Evolutionary conservation across 306 rosid genomes (phyloP).

Genomic region (Castanopsis chinensis): DNA sequence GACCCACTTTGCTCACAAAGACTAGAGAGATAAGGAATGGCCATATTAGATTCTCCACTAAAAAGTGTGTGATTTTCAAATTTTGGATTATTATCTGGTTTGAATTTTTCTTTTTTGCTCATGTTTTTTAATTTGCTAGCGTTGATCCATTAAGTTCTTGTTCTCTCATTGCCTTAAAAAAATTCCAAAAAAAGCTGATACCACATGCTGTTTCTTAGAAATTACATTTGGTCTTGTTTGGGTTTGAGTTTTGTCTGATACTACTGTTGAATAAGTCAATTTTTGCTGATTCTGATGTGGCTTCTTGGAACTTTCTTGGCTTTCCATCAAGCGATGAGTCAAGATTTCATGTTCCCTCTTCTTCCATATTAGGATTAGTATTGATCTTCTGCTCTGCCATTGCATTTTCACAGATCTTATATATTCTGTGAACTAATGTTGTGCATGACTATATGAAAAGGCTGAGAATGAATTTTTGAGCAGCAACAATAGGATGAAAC

Average conservation of each 20-base stretch:
- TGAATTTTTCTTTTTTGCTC: neutral
- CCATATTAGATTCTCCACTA: slow-evolving; percentile 7
- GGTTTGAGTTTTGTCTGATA: neutral
- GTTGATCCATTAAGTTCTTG: neutral
- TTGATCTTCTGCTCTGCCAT: too few species aligned
- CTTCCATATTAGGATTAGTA: neutral
- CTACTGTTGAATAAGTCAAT: neutral
- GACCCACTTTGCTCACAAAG: neutral
- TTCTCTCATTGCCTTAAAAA: neutral
- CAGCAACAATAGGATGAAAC: too few species aligned
- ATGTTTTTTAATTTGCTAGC: neutral
- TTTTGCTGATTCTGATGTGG: neutral
- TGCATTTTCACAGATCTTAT: too few species aligned
- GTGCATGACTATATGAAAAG: too few species aligned
- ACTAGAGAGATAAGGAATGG: neutral
- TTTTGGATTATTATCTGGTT: neutral
- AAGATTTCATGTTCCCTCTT: neutral
- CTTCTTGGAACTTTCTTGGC: neutral
- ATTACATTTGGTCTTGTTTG: neutral
- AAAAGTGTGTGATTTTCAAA: neutral
- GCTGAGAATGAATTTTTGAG: too few species aligned
- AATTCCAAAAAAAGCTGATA: neutral
- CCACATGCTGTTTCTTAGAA: neutral
- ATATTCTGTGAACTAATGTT: too few species aligned
- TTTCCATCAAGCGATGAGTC: too few species aligned